Percentiles rank a stretch among this genome's conserved stretches.
Conservation (phyloP, 176 grass and related monocot species). For the Avena insularis region DNA sequence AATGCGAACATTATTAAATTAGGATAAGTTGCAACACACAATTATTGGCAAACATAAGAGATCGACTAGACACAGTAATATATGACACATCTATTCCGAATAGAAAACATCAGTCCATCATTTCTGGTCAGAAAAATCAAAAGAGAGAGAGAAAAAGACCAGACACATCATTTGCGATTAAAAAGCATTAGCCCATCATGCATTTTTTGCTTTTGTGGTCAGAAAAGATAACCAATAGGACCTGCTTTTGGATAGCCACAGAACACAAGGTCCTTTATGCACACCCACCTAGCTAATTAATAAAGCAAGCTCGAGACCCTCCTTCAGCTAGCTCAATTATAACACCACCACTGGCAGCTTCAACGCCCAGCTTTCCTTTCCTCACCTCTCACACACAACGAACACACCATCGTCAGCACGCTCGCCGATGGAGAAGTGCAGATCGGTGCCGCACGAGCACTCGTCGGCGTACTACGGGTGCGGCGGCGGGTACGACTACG, state of each 20-base stretch:
- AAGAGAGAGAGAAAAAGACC: neutral
- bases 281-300: conserved; percentile 38
- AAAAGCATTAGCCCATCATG: conserved; percentile 16
- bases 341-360: neutral
- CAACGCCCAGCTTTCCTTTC: neutral
- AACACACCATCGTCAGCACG: neutral
- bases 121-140: neutral
- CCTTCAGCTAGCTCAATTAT: conserved; percentile 44
- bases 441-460: conserved; percentile 72
- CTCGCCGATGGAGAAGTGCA: conserved; percentile 83
- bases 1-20: too few relatives aligned
- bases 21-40: too few relatives aligned
- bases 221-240: conserved; percentile 5
- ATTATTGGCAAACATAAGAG: neutral
- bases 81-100: neutral
- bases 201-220: conserved; percentile 31
- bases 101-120: neutral
- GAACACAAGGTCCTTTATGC: neutral
- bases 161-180: neutral
- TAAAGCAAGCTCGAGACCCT: conserved; percentile 40
- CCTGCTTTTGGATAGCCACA: conserved; percentile 12
- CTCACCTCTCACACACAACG: neutral
- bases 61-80: neutral
- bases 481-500: conserved; percentile 59
- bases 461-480: conserved; percentile 67